Evolutionary conservation across 495 filamentous ascomycete genomes (phyloP), one percentile per base, ranked within the genome.

Genomic region (Podospora fimiseda): DNA sequence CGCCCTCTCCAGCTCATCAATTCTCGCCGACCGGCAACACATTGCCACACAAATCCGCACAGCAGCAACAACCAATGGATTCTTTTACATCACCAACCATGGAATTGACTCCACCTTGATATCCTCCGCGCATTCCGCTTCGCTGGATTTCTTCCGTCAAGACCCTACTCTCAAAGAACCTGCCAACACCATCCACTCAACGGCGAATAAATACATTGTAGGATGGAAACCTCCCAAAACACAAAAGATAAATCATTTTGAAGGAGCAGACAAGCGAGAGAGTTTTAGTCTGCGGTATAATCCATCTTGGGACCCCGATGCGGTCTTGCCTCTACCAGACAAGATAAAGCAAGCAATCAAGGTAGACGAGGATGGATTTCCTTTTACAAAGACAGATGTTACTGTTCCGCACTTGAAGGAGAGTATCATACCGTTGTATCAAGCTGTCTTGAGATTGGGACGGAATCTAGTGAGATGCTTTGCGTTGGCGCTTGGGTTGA

Each of bases 61-160:
- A 22, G 74, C 73, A 2, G 74, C 72, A 38, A 70, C 63, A 2
- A 72, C 52, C 39, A 63, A 59, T 1, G 75, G 75, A 14, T 78
- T 78, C 63, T 76, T 78, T 65, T 76, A 75, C 60, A 75, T 78
- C 56, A 67, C 67, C 45, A 74, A 79, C 50, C 78, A 80, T 61
- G 72, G 75, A 0, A 76, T 82, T 33, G 46, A 70, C 0, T 58
- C 74, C 13, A 51, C 66, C 0, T 37, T 74, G 0, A 72, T 75
- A 44, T 52, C 68, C 9, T 23, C 58, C 18, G 62, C 64, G 5
- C 52, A 61, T 22, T 22, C 18, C 18, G 49, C 53, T 3, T 63
- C 70, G 0, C 59, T 73, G 16, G 59, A 55, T 0, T 82, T 80
- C 57, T 82, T 82, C 60, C 58, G 55, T 18, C 73, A 74, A 40